Conservation (phyloP, 169 alveolate species). For the Perkinsus chesapeaki region DNA sequence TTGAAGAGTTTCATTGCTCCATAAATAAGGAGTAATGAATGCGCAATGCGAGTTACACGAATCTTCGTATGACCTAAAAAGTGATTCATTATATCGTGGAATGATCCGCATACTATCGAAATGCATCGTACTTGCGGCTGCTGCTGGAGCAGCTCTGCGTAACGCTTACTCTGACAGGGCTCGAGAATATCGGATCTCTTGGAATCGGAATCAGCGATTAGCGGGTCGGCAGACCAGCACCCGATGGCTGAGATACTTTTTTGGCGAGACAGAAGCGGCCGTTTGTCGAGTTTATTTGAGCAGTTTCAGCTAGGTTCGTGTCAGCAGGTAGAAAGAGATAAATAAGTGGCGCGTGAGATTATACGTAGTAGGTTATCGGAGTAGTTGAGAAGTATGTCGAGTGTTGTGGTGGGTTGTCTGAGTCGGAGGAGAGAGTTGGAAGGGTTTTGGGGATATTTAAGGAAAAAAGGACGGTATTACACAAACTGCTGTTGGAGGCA, state of each 20-base stretch:
- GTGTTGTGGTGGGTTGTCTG: background rate
- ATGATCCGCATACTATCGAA: background rate
- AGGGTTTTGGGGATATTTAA: background rate
- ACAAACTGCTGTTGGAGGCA: slow-evolving; percentile 74
- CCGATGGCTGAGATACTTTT: slow-evolving; percentile 41
- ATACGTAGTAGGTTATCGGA: background rate
- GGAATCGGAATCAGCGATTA: no score
- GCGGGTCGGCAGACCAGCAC: slow-evolving; percentile 11
- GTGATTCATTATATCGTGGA: background rate
- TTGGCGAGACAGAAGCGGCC: slow-evolving; percentile 32
- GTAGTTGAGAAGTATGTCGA: background rate
- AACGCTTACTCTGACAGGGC: no score
- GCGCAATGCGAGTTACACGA: background rate
- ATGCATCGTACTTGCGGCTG: no score
- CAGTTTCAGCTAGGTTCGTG: slow-evolving; percentile 4
- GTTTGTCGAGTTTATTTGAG: background rate
- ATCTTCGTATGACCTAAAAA: background rate
- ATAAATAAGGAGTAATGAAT: no score
- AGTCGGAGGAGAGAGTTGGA: slow-evolving; percentile 7
- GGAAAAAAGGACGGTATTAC: slow-evolving; percentile 47
- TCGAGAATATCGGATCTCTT: no score
- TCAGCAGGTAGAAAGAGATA: background rate
- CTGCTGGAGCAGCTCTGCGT: no score
- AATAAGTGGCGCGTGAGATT: background rate
- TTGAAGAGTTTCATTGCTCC: no score